phyloP scores from a whole-genome alignment of 768 basidiomycete species.

The Collybia mongolica region DNA sequence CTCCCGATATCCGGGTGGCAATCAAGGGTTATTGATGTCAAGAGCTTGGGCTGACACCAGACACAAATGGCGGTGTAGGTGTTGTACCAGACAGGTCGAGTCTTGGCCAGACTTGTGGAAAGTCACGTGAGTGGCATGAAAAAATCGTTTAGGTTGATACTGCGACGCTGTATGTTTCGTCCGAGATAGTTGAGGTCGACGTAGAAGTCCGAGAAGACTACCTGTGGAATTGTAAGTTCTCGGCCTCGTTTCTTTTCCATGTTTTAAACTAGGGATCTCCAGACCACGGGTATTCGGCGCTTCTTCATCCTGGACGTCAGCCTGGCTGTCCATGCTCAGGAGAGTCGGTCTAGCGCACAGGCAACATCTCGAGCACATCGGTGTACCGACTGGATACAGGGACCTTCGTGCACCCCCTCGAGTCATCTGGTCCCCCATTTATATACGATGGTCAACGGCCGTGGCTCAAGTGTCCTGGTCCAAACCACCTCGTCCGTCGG shows the following conservation, averaged over 20 bases:
- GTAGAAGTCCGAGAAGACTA: background rate
- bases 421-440: slow-evolving; percentile 1
- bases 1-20: too few species aligned
- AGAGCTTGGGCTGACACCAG: too few species aligned
- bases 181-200: background rate
- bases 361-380: slow-evolving; percentile 46
- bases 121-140: background rate
- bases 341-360: slow-evolving; percentile 54
- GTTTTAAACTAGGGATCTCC: background rate
- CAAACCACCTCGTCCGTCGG: background rate
- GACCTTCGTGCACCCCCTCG: slow-evolving; percentile 7
- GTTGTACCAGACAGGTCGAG: background rate
- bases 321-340: slow-evolving; percentile 75
- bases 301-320: slow-evolving; percentile 22
- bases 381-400: slow-evolving; percentile 20
- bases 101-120: background rate
- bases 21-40: too few species aligned
- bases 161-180: background rate
- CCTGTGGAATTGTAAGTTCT: slow-evolving; percentile 10
- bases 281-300: slow-evolving; percentile 9
- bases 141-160: background rate
- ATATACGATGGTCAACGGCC: slow-evolving; percentile 7
- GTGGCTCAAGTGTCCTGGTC: background rate
- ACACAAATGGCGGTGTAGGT: too few species aligned
- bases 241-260: background rate